Base-by-base conservation (phyloP, 2,329 filamentous ascomycete species). In the Capronia coronata region DNA sequence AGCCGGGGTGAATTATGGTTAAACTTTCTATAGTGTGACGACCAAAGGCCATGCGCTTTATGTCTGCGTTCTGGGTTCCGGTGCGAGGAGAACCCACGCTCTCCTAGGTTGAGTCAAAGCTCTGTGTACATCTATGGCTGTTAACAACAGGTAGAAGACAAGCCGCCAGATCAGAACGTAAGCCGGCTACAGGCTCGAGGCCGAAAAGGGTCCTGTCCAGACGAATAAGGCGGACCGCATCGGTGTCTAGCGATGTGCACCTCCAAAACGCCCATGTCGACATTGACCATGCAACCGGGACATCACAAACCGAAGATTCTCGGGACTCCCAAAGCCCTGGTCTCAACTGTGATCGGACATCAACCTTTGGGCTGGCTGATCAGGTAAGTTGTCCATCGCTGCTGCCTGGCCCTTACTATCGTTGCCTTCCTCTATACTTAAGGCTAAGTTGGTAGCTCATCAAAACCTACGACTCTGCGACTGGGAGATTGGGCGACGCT, bases 21-120 rank as follows among this genome's bases (percentile, higher is more conserved):
- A 14, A 43, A 14, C 4, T 11, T 18, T 34, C 27, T 22, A 4
- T 35, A 44, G 42, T 44, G 42, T 19, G 42, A 44, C 18, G 25
- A 44, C 30, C 9, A 32, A 34, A 27, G 42, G 18, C 42, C 42
- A 2, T 44, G 45, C 25, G 45, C 45, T 3, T 37, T 47, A 6
- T 47, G 45, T 34, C 23, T 41, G 4, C 45, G 45, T 23, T 47
- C 45, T 32, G 29, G 29, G n/a, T 32, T 32, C 29, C 29, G n/a
- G 13, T 32, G 29, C 13, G 29, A 32, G 13, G 29, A 32, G 3
- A 32, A 16, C n/a, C 13, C 18, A 35, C 40, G 3, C 14, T 14
- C 10, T 47, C 19, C 18, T 13, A 41, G 25, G 45, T 41, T 5
- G 29, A 9, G 19, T n/a, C 32, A 47, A 14, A 30, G 38, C n/a